Conservation (phyloP, 495 filamentous ascomycete species). For the Physcia stellaris region DNA sequence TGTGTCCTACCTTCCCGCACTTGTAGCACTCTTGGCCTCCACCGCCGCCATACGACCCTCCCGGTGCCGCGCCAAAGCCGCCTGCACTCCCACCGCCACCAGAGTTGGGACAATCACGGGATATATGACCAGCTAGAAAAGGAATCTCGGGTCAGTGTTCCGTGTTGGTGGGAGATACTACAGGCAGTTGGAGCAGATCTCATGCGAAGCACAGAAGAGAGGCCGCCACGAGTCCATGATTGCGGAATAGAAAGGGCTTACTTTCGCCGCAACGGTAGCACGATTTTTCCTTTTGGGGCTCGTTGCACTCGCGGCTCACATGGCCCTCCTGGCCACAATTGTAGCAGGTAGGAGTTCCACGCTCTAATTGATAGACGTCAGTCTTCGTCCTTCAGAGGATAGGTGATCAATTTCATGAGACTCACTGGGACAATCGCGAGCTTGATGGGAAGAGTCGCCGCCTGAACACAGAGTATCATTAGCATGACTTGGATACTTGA, state of each 20-base stretch:
- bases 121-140: constrained; percentile 86
- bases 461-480: constrained; percentile 27
- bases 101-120: constrained; percentile 70
- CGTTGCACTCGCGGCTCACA: constrained; percentile 88
- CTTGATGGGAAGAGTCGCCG: constrained; percentile 68
- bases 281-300: constrained; percentile 81
- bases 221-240: too few relatives aligned
- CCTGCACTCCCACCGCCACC: constrained; percentile 35
- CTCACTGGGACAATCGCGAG: constrained; percentile 95
- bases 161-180: too few relatives aligned
- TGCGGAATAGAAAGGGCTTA: too few relatives aligned
- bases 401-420: too few relatives aligned
- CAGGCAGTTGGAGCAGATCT: too few relatives aligned
- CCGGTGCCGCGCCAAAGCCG: constrained; percentile 23
- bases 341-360: constrained; percentile 85
- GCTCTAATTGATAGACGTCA: too few relatives aligned
- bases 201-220: too few relatives aligned
- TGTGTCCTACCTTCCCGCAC: constrained; percentile 94
- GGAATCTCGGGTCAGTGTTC: too few relatives aligned
- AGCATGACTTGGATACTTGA: background rate
- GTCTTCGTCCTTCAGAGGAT: too few relatives aligned
- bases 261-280: constrained; percentile 90
- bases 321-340: constrained; percentile 81
- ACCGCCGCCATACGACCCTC: constrained; percentile 21
- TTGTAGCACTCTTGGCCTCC: constrained; percentile 87